These are phyloP conservation scores for Fusarium sp. DNA, from an alignment of 2,329 filamentous ascomycete species.

Conservation along the genomic window DNA sequence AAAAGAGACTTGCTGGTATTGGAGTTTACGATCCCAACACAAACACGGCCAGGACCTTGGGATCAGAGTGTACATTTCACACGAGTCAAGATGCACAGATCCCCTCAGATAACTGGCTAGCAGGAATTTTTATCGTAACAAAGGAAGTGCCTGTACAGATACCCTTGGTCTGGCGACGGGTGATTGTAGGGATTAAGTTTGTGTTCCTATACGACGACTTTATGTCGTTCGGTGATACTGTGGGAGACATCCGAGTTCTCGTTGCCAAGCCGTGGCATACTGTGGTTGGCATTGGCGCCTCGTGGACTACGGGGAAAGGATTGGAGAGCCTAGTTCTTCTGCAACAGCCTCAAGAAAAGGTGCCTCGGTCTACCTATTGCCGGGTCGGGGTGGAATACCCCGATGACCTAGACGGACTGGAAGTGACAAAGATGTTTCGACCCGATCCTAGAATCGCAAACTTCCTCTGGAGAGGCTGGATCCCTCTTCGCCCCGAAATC, in stretches of 20 bases:
- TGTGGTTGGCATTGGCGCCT: background rate
- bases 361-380: background rate
- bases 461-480: background rate
- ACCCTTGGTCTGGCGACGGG: background rate
- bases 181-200: background rate
- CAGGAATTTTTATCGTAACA: background rate
- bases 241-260: background rate
- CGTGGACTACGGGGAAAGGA: background rate
- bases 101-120: background rate
- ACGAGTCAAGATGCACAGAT: background rate
- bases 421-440: background rate
- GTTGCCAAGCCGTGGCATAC: background rate
- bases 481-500: background rate
- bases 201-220: background rate
- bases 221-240: background rate
- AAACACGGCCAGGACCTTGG: background rate
- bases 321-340: background rate
- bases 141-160: background rate
- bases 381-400: background rate
- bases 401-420: background rate
- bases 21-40: background rate
- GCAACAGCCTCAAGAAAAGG: background rate
- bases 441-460: background rate
- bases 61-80: fast-evolving
- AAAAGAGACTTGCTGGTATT: background rate